phyloP scores from a whole-genome alignment of 148 eudicot genomes.

The Silene uniflora region DNA sequence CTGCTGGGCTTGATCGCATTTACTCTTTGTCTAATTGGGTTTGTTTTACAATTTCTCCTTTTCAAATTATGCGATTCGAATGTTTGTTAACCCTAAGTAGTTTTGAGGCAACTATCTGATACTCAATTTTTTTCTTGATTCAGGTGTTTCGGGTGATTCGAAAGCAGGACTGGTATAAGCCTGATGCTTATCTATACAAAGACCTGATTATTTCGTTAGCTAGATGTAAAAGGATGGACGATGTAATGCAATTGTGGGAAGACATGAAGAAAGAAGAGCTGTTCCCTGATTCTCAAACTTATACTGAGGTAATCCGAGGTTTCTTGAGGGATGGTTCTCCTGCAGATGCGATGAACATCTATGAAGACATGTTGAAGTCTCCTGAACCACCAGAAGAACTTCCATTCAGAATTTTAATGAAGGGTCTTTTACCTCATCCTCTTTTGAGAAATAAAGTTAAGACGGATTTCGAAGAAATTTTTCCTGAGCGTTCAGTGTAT shows the following conservation, averaged over 20 bases:
- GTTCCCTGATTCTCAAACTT: slow-evolving; percentile 86
- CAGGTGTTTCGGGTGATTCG: slow-evolving; percentile 78
- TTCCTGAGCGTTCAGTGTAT: slow-evolving; percentile 78
- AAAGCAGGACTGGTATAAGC: slow-evolving; percentile 81
- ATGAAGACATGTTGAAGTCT: slow-evolving; percentile 92
- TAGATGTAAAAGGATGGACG: slow-evolving; percentile 69
- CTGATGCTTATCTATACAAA: slow-evolving; percentile 80
- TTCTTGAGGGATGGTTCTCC: slow-evolving; percentile 84
- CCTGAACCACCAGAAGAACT: slow-evolving; percentile 90
- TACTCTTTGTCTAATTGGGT: neutral
- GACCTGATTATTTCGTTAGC: slow-evolving; percentile 84
- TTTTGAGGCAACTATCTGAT: neutral
- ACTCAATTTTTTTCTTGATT: neutral
- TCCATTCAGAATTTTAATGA: slow-evolving; percentile 79
- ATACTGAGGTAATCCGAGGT: slow-evolving; percentile 82
- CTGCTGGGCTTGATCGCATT: neutral
- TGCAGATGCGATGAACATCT: slow-evolving; percentile 92
- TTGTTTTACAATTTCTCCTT: neutral
- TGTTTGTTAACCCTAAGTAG: neutral
- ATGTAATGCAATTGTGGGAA: slow-evolving; percentile 72
- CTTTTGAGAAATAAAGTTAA: slow-evolving; percentile 87
- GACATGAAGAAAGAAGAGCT: slow-evolving; percentile 72
- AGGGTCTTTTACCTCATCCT: slow-evolving; percentile 96
- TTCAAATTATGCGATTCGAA: neutral
- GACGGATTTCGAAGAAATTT: slow-evolving; percentile 86